phyloP scores from a whole-genome alignment of 192 early-diverging fungal genomes.

The Chytriomyces sp. region DNA sequence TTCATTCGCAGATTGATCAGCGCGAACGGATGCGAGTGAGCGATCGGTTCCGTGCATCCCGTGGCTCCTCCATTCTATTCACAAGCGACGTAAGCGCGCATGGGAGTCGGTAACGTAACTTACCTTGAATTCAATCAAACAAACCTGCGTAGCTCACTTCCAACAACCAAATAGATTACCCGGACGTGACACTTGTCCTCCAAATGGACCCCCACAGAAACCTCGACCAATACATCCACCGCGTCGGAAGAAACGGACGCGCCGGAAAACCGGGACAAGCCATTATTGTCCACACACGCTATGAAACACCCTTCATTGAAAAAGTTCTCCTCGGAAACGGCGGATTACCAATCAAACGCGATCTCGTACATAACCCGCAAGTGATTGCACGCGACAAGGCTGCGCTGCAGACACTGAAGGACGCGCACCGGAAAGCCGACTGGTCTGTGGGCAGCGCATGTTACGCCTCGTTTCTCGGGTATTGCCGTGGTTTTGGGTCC shows the following conservation, averaged over 20 bases:
- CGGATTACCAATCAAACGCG: constrained; percentile 42
- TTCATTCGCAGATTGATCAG: constrained; percentile 85
- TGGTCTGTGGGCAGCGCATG: constrained; percentile 4
- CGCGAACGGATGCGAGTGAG: constrained; percentile 72
- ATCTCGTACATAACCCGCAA: constrained; percentile 32
- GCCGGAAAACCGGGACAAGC: constrained; percentile 92
- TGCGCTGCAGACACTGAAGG: constrained; percentile 15
- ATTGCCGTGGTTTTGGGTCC: constrained; percentile 28
- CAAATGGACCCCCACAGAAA: constrained; percentile 85
- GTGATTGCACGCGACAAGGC: constrained; percentile 30
- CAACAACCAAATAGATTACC: constrained; percentile 94
- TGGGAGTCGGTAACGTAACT: constrained; percentile 65
- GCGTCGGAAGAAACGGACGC: constrained; percentile 94
- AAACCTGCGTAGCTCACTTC: constrained; percentile 73
- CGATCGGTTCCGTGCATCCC: constrained; percentile 73
- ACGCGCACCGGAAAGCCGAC: constrained; percentile 46
- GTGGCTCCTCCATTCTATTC: constrained; percentile 71
- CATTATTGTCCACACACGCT: constrained; percentile 76
- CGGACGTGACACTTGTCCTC: constrained; percentile 87
- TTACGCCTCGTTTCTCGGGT: constrained; percentile 68
- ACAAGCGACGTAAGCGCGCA: constrained; percentile 96
- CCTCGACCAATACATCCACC: constrained; percentile 92
- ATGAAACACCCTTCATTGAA: constrained; percentile 77
- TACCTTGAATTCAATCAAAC: constrained; percentile 8
- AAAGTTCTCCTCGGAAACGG: constrained; percentile 17